These are phyloP conservation scores for Leptographium radiaticola DNA, from an alignment of 2,329 filamentous ascomycete species.

Conservation along the genomic window DNA sequence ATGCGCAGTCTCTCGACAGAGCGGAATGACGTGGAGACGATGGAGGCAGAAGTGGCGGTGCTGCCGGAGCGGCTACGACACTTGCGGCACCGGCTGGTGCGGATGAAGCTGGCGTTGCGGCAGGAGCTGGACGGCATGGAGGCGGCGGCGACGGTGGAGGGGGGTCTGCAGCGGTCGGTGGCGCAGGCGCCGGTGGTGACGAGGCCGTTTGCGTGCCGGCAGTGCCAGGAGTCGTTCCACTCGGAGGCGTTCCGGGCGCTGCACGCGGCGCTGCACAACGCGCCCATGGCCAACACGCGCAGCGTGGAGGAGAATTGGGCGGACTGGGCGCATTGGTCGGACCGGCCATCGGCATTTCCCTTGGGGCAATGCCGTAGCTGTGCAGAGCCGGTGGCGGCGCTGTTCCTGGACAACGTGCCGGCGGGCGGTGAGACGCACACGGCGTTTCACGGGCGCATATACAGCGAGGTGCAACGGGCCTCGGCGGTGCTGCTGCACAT, in stretches of 20 bases:
- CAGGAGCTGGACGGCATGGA: conserved; percentile 58
- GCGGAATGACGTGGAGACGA: conserved; percentile 36
- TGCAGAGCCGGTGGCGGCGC: conserved; percentile 6
- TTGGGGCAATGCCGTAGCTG: conserved; percentile 6
- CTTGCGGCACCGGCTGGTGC: conserved; percentile 9
- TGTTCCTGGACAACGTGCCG: conserved; percentile 5
- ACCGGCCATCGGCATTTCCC: background rate
- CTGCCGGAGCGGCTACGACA: conserved; percentile 24
- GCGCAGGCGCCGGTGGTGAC: background rate
- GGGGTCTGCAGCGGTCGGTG: background rate
- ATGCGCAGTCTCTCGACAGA: conserved; percentile 40
- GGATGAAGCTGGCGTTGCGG: conserved; percentile 53
- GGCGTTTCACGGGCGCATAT: conserved; percentile 10
- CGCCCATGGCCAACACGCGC: background rate
- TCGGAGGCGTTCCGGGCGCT: conserved; percentile 8
- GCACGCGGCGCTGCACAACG: conserved; percentile 9
- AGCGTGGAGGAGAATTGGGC: too few species aligned
- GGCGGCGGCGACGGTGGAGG: conserved; percentile 19
- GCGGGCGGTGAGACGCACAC: conserved; percentile 9
- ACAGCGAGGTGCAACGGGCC: background rate
- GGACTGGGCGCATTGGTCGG: background rate
- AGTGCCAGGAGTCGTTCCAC: conserved; percentile 7
- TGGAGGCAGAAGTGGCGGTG: conserved; percentile 31
- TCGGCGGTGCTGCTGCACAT: background rate
- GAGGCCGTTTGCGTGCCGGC: background rate